A percentile compares a stretch with the other conserved stretches of the same genome.
Evolutionary conservation across 225 moss, liverwort and hornwort genomes (phyloP).

Genomic region (Marchantia polymorpha): DNA sequence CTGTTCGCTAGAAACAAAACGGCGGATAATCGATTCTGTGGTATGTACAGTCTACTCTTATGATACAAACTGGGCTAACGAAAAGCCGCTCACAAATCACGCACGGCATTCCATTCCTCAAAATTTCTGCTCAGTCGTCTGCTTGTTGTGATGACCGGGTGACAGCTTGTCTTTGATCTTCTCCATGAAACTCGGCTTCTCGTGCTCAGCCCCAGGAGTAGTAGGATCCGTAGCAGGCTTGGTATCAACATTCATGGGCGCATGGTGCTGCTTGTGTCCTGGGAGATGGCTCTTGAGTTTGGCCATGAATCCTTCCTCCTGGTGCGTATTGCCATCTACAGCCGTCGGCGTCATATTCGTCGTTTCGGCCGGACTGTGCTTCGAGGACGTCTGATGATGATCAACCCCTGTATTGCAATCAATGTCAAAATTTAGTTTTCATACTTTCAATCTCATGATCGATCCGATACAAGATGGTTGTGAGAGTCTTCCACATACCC

Average conservation of each 20-base stretch:
- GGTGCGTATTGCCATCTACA: background rate
- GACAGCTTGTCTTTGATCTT: background rate
- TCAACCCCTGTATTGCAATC: background rate
- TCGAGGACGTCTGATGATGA: background rate
- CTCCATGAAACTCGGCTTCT: background rate
- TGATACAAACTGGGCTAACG: no score
- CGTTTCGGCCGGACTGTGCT: background rate
- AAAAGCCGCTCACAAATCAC: no score
- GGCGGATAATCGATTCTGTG: no score
- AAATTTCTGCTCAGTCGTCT: background rate
- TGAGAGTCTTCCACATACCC: no score
- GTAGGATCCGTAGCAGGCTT: background rate
- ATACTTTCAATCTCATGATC: no score
- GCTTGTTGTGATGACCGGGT: background rate
- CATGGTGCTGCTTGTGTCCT: slow-evolving; percentile 3
- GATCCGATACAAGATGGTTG: no score
- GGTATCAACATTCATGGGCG: background rate
- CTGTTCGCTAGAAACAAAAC: no score
- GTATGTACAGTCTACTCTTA: no score
- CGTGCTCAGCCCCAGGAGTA: background rate
- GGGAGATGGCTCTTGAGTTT: slow-evolving; percentile 11
- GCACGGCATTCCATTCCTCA: no score
- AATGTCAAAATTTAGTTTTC: background rate
- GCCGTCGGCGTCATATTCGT: background rate
- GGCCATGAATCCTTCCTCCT: slow-evolving; percentile 1